phyloP scores from a whole-genome alignment of 225 moss, liverwort and hornwort genomes.

The Physcomitrium patens region DNA sequence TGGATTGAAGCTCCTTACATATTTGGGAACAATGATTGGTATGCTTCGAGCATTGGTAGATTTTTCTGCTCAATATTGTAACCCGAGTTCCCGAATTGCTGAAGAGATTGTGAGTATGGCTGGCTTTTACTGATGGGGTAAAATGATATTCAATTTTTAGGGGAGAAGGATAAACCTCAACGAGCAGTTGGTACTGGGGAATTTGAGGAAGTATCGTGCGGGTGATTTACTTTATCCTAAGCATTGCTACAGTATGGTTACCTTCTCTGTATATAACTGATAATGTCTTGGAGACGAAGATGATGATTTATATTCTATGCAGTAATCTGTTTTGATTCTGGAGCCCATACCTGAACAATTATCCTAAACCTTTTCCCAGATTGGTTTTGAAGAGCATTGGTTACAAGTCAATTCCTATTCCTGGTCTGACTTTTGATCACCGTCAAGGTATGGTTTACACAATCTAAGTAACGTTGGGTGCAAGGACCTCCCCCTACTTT shows the following conservation, averaged over 20 bases:
- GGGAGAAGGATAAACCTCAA: slow-evolving; percentile 54
- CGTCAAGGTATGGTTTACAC: slow-evolving; percentile 58
- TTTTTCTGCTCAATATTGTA: slow-evolving; percentile 4
- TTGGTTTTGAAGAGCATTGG: slow-evolving; percentile 95
- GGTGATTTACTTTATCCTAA: slow-evolving; percentile 47
- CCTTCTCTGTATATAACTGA: slow-evolving; percentile 5
- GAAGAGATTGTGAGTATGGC: not conserved
- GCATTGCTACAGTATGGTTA: slow-evolving; percentile 10
- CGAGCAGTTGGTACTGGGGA: slow-evolving; percentile 89
- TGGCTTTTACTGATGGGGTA: slow-evolving; percentile 22
- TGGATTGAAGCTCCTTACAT: slow-evolving; percentile 9
- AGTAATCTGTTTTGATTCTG: slow-evolving; percentile 3
- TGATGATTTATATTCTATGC: not conserved
- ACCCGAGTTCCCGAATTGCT: slow-evolving; percentile 24
- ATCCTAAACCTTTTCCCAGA: slow-evolving; percentile 46
- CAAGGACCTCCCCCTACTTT: no score
- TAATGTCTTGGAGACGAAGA: slow-evolving; percentile 11
- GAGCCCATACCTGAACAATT: slow-evolving; percentile 13
- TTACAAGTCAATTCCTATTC: slow-evolving; percentile 82
- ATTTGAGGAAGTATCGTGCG: slow-evolving; percentile 79
- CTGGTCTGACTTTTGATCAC: slow-evolving; percentile 78
- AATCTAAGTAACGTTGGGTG: slow-evolving; percentile 21
- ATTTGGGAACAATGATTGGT: not conserved
- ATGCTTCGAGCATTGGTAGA: not conserved
- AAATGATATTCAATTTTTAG: slow-evolving; percentile 38